Base-by-base conservation (phyloP, 768 basidiomycete species). In the Leccinum arenicola region DNA sequence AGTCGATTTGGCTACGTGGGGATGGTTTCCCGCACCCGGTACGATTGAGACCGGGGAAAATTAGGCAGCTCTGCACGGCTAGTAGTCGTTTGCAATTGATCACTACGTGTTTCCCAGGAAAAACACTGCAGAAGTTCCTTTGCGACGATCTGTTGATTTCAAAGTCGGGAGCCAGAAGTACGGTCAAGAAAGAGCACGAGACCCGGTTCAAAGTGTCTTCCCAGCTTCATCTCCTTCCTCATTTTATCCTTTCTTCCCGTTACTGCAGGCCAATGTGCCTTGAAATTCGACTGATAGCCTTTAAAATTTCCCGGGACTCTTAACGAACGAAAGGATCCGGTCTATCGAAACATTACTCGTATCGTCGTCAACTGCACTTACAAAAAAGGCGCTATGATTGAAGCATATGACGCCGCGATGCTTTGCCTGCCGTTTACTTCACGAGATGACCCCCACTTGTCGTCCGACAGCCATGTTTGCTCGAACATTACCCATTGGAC, bases 321-420 rank as follows among this genome's bases (percentile, higher is more conserved):
- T 6, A 12, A 33, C 5, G 12, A 33, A 33, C 11, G 33, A 33
- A 33, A 33, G 33, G 33, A 33, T 11, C 33, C 33, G 33, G 33
- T 12, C 12, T 12, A 15, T 89, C 21, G 69, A 80, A 49, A 75
- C 77, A 19, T 73, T 89, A 21, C 71, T 89, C 14, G 76, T 73
- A n/a, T 80, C 71, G 74, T 3, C 64, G 75, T 27, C 84, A 85
- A 63, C 77, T 75, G 2, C 78, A 83, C 0, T 75, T 87, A 31
- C 73, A 70, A 77, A 62, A 75, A 91, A 56, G 79, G 78, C 15
- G 88, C 93, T 52, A 78, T 84, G 23, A 83, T 84, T 47, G 90
- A 91, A 69, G 89, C 84, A 1, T 92, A 92, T 73, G 85, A 87
- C 56, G 73, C 82, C 19, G 77, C 93, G 47, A 81, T 77, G 87